phyloP scores from a whole-genome alignment of 2,329 filamentous ascomycete genomes.

The Monilinia fructigena region DNA sequence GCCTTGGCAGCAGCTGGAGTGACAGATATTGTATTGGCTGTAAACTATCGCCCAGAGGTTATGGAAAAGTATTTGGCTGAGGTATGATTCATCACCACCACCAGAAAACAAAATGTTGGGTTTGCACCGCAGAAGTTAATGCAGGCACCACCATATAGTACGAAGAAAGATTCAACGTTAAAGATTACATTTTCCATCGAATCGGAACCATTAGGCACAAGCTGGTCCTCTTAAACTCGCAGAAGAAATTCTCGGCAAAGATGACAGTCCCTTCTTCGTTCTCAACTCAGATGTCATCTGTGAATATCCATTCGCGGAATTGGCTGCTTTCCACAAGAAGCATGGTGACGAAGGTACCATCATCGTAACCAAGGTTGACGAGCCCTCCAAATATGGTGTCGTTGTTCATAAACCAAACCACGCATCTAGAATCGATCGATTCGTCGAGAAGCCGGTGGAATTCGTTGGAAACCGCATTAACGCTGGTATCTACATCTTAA shows the following conservation, averaged over 20 bases:
- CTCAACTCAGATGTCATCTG: conserved; percentile 98
- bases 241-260: conserved; percentile 87
- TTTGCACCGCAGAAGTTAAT: conserved; percentile 27
- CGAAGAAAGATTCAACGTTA: conserved; percentile 87
- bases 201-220: conserved; percentile 86
- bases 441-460: conserved; percentile 98
- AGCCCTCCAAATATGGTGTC: conserved; percentile 98
- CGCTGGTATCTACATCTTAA: conserved; percentile 96
- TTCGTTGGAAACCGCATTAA: conserved; percentile 99
- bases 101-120: background rate
- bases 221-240: conserved; percentile 94
- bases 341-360: conserved; percentile 98
- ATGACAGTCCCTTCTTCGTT: conserved; percentile 94
- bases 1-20: conserved; percentile 90
- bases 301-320: conserved; percentile 90
- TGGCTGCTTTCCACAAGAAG: conserved; percentile 85
- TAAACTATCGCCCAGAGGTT: conserved; percentile 97
- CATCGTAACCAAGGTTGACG: conserved; percentile 97
- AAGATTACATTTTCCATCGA: conserved; percentile 98
- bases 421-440: conserved; percentile 89
- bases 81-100: conserved; percentile 50
- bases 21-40: conserved; percentile 94
- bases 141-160: conserved; percentile 56
- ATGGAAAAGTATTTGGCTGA: conserved; percentile 94
- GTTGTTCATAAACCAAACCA: conserved; percentile 95